Percentiles rank a stretch among this genome's conserved stretches.
phyloP scores from a whole-genome alignment of 306 rosid species.

The Rosa multiflora region DNA sequence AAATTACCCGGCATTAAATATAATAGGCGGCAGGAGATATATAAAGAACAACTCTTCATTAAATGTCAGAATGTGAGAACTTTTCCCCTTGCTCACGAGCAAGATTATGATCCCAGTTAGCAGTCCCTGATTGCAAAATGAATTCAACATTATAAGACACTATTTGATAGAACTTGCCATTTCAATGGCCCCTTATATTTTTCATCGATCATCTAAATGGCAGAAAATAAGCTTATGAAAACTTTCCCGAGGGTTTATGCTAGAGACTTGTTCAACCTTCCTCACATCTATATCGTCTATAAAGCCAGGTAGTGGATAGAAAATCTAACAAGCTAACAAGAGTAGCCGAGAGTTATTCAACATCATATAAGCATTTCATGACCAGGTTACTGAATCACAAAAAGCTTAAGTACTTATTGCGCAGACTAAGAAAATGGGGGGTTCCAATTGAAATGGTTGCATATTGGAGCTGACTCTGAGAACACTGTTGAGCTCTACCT shows the following conservation, averaged over 20 bases:
- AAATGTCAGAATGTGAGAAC: conserved; percentile 74
- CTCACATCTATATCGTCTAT: background rate
- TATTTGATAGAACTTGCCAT: background rate
- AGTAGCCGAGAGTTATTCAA: background rate
- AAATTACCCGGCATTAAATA: conserved; percentile 90
- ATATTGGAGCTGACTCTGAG: background rate
- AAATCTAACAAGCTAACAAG: background rate
- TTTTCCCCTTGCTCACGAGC: conserved; percentile 62
- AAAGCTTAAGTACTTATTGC: background rate
- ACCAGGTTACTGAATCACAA: background rate
- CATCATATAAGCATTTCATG: background rate
- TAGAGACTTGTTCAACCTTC: background rate
- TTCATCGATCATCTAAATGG: background rate
- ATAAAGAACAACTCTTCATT: conserved; percentile 85
- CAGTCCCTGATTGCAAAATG: conserved; percentile 48
- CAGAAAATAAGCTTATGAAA: background rate
- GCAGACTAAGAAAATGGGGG: background rate
- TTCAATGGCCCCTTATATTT: background rate
- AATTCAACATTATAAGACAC: background rate
- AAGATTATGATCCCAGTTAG: conserved; percentile 59
- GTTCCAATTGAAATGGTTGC: background rate
- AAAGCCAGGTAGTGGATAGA: background rate
- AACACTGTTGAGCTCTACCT: background rate
- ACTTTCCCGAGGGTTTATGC: background rate
- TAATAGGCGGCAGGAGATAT: conserved; percentile 94